Evolutionary conservation across 352 stramenopile genomes (phyloP), one percentile per base, ranked within the genome.

Genomic region (Phytopythium montanum): DNA sequence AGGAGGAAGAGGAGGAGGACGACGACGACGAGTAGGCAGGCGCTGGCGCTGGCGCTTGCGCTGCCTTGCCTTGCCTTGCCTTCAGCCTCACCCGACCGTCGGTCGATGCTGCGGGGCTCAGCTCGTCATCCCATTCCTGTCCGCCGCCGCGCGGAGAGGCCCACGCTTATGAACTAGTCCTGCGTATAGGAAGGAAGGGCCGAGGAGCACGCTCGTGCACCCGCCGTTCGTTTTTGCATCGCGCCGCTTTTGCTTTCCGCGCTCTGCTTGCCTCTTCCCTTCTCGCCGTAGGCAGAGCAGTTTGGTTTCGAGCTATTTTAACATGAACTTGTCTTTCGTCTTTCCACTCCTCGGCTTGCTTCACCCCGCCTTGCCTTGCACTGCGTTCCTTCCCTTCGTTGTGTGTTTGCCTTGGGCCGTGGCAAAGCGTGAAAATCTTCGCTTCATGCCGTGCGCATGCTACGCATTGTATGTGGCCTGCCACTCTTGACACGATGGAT

Each of bases 1-100:
- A 96, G 1, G 73, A 90, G 10, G 73, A 90, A 16, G 80, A 89
- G 0, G 68, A 86, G 7, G 79, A 95, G 9, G 75, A 85, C 9
- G 73, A 88, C 9, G 74, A 80, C 60, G 78, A 88, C 65, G 76
- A 89, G 62, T 90, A 88, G 68, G 56, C 65, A n/a, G n/a, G n/a
- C n/a, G n/a, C n/a, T n/a, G n/a, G n/a, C n/a, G n/a, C n/a, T n/a
- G n/a, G n/a, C n/a, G n/a, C n/a, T n/a, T n/a, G n/a, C n/a, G n/a
- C n/a, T n/a, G n/a, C n/a, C n/a, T n/a, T n/a, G n/a, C n/a, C n/a
- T n/a, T n/a, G n/a, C n/a, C n/a, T n/a, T n/a, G n/a, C n/a, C n/a
- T n/a, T n/a, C n/a, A n/a, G n/a, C n/a, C n/a, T n/a, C n/a, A n/a
- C n/a, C n/a, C n/a, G n/a, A n/a, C n/a, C n/a, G n/a, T n/a, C n/a